A percentile compares a stretch with the other conserved stretches of the same genome.
Conservation (phyloP, 2,329 filamentous ascomycete species). For the Mycocentrospora acerina region DNA sequence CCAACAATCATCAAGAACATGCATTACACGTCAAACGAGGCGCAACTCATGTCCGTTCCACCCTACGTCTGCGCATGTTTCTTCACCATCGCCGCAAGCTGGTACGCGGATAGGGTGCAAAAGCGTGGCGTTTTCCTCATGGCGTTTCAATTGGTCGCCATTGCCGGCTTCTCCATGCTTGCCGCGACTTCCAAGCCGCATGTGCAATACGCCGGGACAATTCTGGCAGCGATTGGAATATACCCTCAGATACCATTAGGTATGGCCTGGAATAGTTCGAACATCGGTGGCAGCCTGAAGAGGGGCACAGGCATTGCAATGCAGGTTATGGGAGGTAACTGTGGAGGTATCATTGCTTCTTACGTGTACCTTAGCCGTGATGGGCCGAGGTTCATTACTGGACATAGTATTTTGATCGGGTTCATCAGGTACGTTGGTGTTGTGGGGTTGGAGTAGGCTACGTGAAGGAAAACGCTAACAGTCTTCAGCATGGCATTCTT, state of each 20-base stretch:
- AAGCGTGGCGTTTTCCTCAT: constrained; percentile 36
- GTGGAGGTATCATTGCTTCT: constrained; percentile 72
- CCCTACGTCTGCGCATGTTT: constrained; percentile 57
- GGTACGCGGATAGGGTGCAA: constrained; percentile 28
- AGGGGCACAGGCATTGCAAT: constrained; percentile 59
- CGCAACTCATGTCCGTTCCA: constrained; percentile 50
- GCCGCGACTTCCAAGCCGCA: constrained; percentile 26
- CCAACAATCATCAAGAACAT: constrained; percentile 62
- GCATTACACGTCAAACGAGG: constrained; percentile 55
- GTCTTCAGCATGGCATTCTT: constrained; percentile 49
- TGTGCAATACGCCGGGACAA: constrained; percentile 37
- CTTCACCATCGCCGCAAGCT: constrained; percentile 36
- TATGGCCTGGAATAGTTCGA: constrained; percentile 61
- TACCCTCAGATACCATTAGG: constrained; percentile 60
- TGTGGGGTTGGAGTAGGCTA: too few species aligned
- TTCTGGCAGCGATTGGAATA: constrained; percentile 45
- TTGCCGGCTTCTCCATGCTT: constrained; percentile 49
- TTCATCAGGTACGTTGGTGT: constrained; percentile 38
- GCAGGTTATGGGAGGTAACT: constrained; percentile 55
- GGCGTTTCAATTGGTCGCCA: constrained; percentile 51
- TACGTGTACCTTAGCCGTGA: constrained; percentile 53
- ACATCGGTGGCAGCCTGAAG: constrained; percentile 59
- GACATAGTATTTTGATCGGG: constrained; percentile 51
- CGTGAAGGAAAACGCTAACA: constrained; percentile 3
- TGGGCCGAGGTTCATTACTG: constrained; percentile 47